phyloP scores from a whole-genome alignment of 1,284 basidiomycete species.

The Leccinum huronense region DNA sequence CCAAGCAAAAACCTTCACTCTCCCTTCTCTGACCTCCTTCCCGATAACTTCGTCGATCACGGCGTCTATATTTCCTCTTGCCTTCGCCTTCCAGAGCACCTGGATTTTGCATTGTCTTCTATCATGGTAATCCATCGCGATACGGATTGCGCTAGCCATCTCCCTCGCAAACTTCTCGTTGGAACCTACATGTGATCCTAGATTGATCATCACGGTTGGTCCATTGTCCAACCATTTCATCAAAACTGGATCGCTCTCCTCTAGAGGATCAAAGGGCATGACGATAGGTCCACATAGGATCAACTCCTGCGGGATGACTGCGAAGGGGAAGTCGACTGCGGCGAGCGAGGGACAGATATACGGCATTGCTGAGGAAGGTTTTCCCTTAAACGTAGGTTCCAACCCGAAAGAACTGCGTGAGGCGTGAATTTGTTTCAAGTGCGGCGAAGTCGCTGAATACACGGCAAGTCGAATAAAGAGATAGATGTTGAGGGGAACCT shows the following conservation, averaged over 20 bases:
- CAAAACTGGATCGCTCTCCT: conserved; percentile 13
- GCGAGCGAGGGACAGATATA: conserved; percentile 10
- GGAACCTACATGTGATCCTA: conserved; percentile 4
- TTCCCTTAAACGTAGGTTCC: not conserved
- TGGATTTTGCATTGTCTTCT: not conserved
- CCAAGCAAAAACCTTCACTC: conserved; percentile 8
- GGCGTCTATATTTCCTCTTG: not conserved
- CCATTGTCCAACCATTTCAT: conserved; percentile 18
- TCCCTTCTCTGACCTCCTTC: not conserved
- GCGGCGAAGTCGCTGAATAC: not conserved
- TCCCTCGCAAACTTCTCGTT: conserved; percentile 4
- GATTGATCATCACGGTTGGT: conserved; percentile 15
- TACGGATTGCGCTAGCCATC: conserved; percentile 14
- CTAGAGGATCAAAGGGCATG: conserved; percentile 13
- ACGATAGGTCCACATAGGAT: conserved; percentile 12
- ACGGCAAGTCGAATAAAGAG: conserved; percentile 5
- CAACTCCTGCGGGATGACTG: conserved; percentile 6
- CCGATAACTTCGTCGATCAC: conserved; percentile 7
- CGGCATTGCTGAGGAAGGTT: not conserved
- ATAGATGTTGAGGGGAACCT: conserved; percentile 17
- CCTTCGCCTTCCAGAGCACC: conserved; percentile 15
- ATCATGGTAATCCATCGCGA: conserved; percentile 12
- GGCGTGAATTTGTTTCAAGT: not conserved
- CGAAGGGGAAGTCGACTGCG: conserved; percentile 1
- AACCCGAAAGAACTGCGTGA: conserved; percentile 11